These are phyloP conservation scores for Ogataea zsoltii DNA, from an alignment of 805 yeast species.

Conservation along the genomic window DNA sequence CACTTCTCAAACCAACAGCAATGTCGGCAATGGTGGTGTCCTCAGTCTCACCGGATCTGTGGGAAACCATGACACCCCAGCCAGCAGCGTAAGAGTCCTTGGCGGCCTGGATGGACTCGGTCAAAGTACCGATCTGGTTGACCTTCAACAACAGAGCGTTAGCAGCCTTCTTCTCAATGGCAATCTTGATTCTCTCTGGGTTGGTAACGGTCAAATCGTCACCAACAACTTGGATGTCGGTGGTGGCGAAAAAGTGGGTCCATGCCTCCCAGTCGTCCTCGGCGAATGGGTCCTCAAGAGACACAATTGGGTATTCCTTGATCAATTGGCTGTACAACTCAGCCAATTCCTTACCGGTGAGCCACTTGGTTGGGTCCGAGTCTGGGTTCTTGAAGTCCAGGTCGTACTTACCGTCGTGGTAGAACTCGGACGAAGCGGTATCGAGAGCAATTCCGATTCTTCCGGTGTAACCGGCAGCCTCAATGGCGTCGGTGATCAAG, in stretches of 20 bases:
- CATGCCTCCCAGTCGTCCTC: slow-evolving; percentile 99
- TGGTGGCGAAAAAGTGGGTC: slow-evolving; percentile 79
- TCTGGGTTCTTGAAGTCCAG: slow-evolving; percentile 98
- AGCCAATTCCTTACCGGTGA: slow-evolving; percentile 85
- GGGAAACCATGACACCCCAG: slow-evolving; percentile 99
- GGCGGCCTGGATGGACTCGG: slow-evolving; percentile 97
- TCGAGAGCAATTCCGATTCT: slow-evolving; percentile 90
- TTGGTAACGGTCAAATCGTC: slow-evolving; percentile 99
- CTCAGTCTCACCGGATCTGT: slow-evolving; percentile 99
- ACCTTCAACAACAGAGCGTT: slow-evolving; percentile 95
- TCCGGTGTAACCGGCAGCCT: slow-evolving; percentile 94
- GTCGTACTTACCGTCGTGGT: slow-evolving; percentile 95
- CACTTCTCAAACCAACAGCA: slow-evolving; percentile 96
- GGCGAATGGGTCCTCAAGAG: slow-evolving; percentile 98
- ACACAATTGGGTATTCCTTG: slow-evolving; percentile 94
- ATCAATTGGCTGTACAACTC: slow-evolving; percentile 77
- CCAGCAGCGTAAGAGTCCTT: slow-evolving; percentile 91
- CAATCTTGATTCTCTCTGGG: slow-evolving; percentile 91
- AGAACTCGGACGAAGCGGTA: slow-evolving; percentile 97
- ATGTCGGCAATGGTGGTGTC: slow-evolving; percentile 98
- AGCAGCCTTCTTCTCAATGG: slow-evolving; percentile 95
- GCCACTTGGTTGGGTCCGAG: slow-evolving; percentile 88
- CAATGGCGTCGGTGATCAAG: slow-evolving; percentile 87
- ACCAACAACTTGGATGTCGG: slow-evolving; percentile 88
- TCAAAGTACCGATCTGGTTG: slow-evolving; percentile 96